Percentiles rank a stretch among this genome's conserved stretches.
These are phyloP conservation scores for Camellia oleifera DNA, from an alignment of 179 eudicot genomes.

Conservation along the genomic window DNA sequence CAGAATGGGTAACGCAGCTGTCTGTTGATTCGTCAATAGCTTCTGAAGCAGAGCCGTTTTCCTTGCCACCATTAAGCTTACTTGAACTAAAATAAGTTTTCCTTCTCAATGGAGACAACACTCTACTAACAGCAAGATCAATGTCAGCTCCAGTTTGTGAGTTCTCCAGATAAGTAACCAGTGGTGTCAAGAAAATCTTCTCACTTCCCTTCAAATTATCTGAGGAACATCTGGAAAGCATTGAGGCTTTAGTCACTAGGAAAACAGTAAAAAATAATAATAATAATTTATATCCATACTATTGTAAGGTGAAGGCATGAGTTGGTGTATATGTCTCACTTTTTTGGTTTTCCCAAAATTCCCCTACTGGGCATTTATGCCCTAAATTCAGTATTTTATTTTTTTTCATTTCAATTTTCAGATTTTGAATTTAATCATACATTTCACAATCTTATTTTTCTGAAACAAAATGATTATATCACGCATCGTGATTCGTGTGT, in stretches of 20 bases:
- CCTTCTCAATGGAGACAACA: conserved; percentile 66
- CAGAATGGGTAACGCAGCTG: conserved; percentile 17
- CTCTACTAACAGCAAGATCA: conserved; percentile 44
- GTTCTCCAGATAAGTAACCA: conserved; percentile 65
- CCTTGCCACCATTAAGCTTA: conserved; percentile 22
- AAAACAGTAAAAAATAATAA: background rate
- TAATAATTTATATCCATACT: too few relatives aligned
- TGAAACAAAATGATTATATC: too few relatives aligned
- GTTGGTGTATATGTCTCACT: too few relatives aligned
- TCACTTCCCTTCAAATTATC: conserved; percentile 39
- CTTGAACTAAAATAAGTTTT: conserved; percentile 31
- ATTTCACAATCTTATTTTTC: too few relatives aligned
- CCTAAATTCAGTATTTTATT: too few relatives aligned
- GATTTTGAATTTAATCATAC: too few relatives aligned
- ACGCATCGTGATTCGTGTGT: too few relatives aligned
- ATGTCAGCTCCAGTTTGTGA: conserved; percentile 57
- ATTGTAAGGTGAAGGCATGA: too few relatives aligned
- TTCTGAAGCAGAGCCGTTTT: conserved; percentile 40
- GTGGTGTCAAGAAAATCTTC: conserved; percentile 77
- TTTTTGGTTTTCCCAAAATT: too few relatives aligned
- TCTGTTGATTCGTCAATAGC: conserved; percentile 29
- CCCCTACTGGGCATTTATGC: too few relatives aligned
- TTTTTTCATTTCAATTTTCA: too few relatives aligned
- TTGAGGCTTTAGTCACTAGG: background rate
- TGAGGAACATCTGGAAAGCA: conserved; percentile 22